Evolutionary conservation across 306 rosid species (phyloP).

Genomic region (Ammopiptanthus mongolicus): DNA sequence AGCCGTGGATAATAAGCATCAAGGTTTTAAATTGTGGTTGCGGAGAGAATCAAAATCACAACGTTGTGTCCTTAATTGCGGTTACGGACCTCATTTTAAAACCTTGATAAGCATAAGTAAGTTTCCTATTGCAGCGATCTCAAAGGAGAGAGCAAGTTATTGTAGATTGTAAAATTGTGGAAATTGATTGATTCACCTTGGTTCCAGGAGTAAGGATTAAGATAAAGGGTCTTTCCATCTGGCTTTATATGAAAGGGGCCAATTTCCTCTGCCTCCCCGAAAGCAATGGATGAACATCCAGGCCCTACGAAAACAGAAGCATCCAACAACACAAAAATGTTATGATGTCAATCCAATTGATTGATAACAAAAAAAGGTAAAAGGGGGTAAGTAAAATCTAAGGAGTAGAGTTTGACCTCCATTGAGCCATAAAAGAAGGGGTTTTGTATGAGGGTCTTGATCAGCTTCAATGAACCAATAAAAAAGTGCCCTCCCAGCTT

Average conservation of each 20-base stretch:
- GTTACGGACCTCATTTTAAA: no score
- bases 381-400: neutral
- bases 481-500: slow-evolving; percentile 62
- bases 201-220: slow-evolving; percentile 89
- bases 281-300: slow-evolving; percentile 93
- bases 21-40: no score
- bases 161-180: neutral
- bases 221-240: slow-evolving; percentile 60
- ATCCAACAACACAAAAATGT: neutral
- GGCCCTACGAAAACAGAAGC: slow-evolving; percentile 51
- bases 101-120: neutral
- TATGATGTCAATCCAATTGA: neutral
- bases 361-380: neutral
- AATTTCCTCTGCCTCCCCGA: slow-evolving; percentile 80
- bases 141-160: neutral
- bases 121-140: no score
- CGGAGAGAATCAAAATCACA: no score
- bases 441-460: slow-evolving; percentile 49
- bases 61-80: no score
- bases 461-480: slow-evolving; percentile 66
- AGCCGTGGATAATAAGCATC: neutral
- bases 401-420: slow-evolving; percentile 45
- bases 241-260: slow-evolving; percentile 77
- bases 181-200: slow-evolving; percentile 35
- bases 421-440: slow-evolving; percentile 65